These are phyloP conservation scores for Austroboletus niveus DNA, from an alignment of 1,284 basidiomycete genomes.

Conservation along the genomic window DNA sequence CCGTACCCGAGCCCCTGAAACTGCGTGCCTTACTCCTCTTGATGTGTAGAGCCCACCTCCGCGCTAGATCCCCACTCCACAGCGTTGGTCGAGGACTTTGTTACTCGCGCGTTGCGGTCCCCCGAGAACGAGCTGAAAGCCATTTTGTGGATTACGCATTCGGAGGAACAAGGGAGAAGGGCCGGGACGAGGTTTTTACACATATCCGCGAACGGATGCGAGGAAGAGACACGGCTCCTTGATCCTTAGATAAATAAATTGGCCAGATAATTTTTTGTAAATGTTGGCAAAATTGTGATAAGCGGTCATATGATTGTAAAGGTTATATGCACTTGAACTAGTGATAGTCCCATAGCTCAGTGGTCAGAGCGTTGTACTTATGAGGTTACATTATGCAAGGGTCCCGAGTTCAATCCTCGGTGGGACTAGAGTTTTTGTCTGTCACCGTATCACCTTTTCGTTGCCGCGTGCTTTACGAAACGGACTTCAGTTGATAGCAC, in stretches of 20 bases:
- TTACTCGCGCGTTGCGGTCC: constrained; percentile 52
- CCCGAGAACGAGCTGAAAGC: constrained; percentile 59
- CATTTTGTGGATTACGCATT: constrained; percentile 86
- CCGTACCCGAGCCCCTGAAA: constrained; percentile 3
- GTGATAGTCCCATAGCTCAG: constrained; percentile 38
- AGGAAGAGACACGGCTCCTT: constrained; percentile 40
- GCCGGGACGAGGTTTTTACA: constrained; percentile 70
- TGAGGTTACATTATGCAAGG: constrained; percentile 38
- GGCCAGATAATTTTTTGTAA: not conserved
- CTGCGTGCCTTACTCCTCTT: not conserved
- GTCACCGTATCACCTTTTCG: too few relatives aligned
- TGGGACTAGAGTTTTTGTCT: constrained; percentile 33
- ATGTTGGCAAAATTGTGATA: not conserved
- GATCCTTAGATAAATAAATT: constrained; percentile 12
- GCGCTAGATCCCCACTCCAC: constrained; percentile 76
- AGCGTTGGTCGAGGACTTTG: constrained; percentile 59
- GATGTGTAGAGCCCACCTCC: constrained; percentile 78
- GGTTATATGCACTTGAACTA: accelerated
- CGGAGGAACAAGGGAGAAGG: constrained; percentile 71
- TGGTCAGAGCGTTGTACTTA: constrained; percentile 41
- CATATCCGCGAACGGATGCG: constrained; percentile 45
- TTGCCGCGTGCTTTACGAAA: not conserved
- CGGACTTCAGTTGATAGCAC: not conserved
- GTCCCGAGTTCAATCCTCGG: constrained; percentile 40
- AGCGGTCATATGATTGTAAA: not conserved